Evolutionary conservation across 345 rosid species (phyloP), one percentile per base, ranked within the genome.

Genomic region (Isatis tinctoria): DNA sequence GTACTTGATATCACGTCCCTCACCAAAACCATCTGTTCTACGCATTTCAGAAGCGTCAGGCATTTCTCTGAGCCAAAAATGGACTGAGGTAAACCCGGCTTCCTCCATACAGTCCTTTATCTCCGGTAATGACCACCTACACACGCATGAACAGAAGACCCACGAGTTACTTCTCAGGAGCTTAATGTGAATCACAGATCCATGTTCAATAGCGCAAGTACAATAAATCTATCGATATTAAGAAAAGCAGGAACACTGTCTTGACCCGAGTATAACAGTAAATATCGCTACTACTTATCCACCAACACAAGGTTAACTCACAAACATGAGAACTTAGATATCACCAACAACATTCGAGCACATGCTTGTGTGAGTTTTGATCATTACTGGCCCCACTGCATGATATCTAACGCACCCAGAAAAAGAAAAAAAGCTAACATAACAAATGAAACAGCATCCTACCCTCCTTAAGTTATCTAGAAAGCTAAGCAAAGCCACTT

Each of bases 71-170:
- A 93, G 83, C 98, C 98, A 93, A 59, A 93, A 85, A 58, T 90
- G 97, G 64, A 93, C 84, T 24, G 92, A 79, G 58, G 5, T 70
- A 77, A 93, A 93, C 58, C 97, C 98, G 14, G 93, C 97, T 79
- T 93, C 97, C 69, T 89, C 90, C 75, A 93, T 74, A 76, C 97
- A 90, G 78, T 93, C 94, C 65, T 86, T 89, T 60, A 93, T 85
- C 84, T 90, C 98, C 3, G 96, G 92, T 64, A 93, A 66, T 2
- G 97, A 87, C 98, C 98, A 90, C 74, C 96, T 93, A 83, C 36
- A 76, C 27, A 54, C 17, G 8, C 45, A 57, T 26, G 11, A 75
- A 43, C 35, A 57, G 3, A 43, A 33, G 17, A 73, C 16, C 11
- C 27, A 16, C 1, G 24, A 22, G 24, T 22, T 22, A 22, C 12